phyloP scores from a whole-genome alignment of 192 early-diverging fungal species.

The Entomortierella lignicola region DNA sequence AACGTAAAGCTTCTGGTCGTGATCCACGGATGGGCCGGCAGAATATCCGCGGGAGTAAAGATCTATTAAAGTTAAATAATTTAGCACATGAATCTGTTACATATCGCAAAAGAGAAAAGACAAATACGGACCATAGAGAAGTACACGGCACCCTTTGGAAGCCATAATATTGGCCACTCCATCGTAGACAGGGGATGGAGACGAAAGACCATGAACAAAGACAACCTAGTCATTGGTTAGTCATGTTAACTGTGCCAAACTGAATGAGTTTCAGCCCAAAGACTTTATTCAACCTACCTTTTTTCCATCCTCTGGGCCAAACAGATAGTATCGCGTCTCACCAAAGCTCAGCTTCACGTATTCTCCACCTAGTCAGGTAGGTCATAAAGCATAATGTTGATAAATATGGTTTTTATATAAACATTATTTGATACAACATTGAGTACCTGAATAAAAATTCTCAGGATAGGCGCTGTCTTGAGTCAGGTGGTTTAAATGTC shows the following conservation, averaged over 20 bases:
- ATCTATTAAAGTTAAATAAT: conserved; percentile 6
- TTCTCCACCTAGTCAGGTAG: conserved; percentile 30
- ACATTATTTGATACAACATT: neutral
- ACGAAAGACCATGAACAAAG: conserved; percentile 46
- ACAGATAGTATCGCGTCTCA: conserved; percentile 51
- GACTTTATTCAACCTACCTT: conserved; percentile 20
- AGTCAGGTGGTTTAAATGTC: neutral
- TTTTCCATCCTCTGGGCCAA: conserved; percentile 53
- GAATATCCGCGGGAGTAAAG: conserved; percentile 50
- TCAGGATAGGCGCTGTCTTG: conserved; percentile 30
- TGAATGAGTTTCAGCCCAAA: too few species aligned
- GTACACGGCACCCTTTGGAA: conserved; percentile 34
- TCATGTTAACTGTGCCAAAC: too few species aligned
- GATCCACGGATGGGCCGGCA: conserved; percentile 29
- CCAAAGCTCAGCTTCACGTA: conserved; percentile 44
- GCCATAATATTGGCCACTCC: conserved; percentile 34
- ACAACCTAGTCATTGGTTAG: too few species aligned
- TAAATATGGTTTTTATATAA: neutral
- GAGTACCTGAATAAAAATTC: conserved; percentile 40
- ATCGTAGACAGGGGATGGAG: conserved; percentile 37
- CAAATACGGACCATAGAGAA: conserved; percentile 32
- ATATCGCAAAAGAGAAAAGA: too few species aligned
- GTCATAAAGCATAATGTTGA: neutral
- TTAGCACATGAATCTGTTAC: too few species aligned
- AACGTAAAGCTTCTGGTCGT: conserved; percentile 44